phyloP scores from a whole-genome alignment of 1,284 basidiomycete genomes.

The Tranzscheliella williamsii region DNA sequence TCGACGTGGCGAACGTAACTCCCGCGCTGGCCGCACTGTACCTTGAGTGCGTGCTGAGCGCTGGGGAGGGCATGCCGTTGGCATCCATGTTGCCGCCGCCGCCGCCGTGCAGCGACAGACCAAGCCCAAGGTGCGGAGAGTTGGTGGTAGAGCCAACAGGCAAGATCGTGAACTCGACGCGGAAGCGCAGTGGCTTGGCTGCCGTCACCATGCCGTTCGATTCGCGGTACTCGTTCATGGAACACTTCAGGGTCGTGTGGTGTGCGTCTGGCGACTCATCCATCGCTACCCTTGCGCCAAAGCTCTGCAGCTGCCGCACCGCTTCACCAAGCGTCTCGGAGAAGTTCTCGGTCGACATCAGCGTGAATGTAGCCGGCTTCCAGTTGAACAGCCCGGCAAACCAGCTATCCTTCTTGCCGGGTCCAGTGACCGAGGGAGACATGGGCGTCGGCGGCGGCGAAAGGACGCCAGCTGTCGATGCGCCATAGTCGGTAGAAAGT shows the following conservation, averaged over 20 bases:
- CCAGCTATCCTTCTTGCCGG: constrained; percentile 74
- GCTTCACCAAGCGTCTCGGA: constrained; percentile 70
- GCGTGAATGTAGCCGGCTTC: constrained; percentile 70
- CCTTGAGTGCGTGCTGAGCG: constrained; percentile 30
- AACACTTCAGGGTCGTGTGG: constrained; percentile 47
- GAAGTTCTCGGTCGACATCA: constrained; percentile 65
- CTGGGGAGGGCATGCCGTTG: constrained; percentile 29
- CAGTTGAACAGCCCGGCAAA: constrained; percentile 85
- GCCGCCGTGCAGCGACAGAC: constrained; percentile 16
- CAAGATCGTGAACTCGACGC: constrained; percentile 55
- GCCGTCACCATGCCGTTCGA: constrained; percentile 24
- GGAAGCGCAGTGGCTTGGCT: constrained; percentile 54
- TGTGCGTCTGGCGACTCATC: constrained; percentile 64
- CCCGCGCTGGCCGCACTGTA: constrained; percentile 11
- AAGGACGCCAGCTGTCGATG: constrained; percentile 1
- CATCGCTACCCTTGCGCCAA: constrained; percentile 72
- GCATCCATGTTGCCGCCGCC: constrained; percentile 6
- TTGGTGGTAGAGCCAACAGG: constrained; percentile 42
- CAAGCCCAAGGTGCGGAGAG: constrained; percentile 19
- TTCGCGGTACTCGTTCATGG: constrained; percentile 43
- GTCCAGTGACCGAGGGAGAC: constrained; percentile 5
- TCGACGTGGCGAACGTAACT: constrained; percentile 63
- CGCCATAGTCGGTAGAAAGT: not conserved
- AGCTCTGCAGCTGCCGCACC: constrained; percentile 69
- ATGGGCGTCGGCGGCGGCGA: constrained; percentile 28